Evolutionary conservation across 2,329 filamentous ascomycete genomes (phyloP), one percentile per base, ranked within the genome.

Genomic region (Cercospora sp.): DNA sequence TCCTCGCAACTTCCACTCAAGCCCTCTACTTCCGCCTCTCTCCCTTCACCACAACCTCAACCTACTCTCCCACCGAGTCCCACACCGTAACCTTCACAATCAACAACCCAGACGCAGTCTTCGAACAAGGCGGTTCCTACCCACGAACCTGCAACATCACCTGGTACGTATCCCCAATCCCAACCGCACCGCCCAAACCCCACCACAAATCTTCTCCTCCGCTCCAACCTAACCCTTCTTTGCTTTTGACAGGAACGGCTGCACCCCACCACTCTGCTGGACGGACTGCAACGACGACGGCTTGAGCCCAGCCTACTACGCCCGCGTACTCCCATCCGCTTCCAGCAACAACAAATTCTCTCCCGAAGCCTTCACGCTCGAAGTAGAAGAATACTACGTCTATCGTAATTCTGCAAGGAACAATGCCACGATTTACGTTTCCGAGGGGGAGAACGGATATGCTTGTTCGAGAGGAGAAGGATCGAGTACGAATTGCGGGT

Each of bases 71-170:
- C 30, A 60, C 66, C 7, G 59, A 65, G 18, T 55, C 33, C 42
- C 69, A 73, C 69, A 31, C 18, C 65, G 42, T 74, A 36, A 66
- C 36, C 61, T 74, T 73, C 70, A 70, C 67, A 28, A 65, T 74
- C 65, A 68, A 66, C 65, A 71, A 72, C 65, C 71, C 72, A 7
- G 58, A 67, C 28, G 70, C 69, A 18, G 70, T 70, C 12, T 66
- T 48, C 66, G 72, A 73, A 63, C 71, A 73, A 67, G 72, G 71
- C 48, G 67, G 70, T 20, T 31, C 55, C 10, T 45, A 45, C 3
- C 20, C 65, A 1, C 51, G 63, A 3, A 64, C 63, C n/a, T 71
- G 69, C 62, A 63, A 42, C 30, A 63, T 73, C 12, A n/a, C 48
- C 20, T 73, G 72, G 70, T 71, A 5, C 31, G 42, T 60, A 42